Percentiles rank a stretch among this genome's conserved stretches.
Conservation (phyloP, 768 basidiomycete genomes). For the Tylopilus felleus region DNA sequence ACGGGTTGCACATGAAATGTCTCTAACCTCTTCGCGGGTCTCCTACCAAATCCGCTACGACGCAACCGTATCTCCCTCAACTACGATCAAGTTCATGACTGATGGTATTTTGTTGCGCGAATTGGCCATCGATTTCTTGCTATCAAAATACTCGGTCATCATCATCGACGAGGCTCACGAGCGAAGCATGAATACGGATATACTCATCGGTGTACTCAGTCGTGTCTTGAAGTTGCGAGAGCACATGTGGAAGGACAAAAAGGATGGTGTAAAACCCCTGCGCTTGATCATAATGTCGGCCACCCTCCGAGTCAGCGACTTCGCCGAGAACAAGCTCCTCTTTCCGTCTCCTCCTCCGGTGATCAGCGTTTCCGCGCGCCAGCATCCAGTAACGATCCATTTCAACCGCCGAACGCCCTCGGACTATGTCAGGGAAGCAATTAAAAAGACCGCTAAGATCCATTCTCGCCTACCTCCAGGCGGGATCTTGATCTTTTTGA, state of each 20-base stretch:
- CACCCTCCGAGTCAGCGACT: constrained; percentile 90
- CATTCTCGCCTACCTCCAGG: constrained; percentile 90
- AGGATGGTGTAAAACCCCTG: constrained; percentile 76
- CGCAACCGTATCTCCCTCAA: constrained; percentile 83
- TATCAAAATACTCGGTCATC: constrained; percentile 91
- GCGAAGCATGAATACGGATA: constrained; percentile 96
- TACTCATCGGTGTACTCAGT: constrained; percentile 94
- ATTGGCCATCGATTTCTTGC: constrained; percentile 86
- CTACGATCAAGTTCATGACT: constrained; percentile 99
- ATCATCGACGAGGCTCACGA: constrained; percentile 99
- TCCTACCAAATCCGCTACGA: constrained; percentile 99
- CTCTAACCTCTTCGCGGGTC: constrained; percentile 72
- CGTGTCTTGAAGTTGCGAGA: constrained; percentile 88
- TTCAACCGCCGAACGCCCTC: constrained; percentile 83
- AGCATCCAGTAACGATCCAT: constrained; percentile 93
- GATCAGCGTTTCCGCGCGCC: constrained; percentile 84
- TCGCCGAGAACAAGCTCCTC: constrained; percentile 77
- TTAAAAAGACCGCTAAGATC: constrained; percentile 88
- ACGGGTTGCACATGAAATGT: constrained; percentile 92
- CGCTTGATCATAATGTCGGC: constrained; percentile 99
- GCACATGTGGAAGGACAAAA: constrained; percentile 79
- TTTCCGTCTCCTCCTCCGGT: constrained; percentile 88
- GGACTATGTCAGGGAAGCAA: constrained; percentile 88
- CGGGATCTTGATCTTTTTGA: constrained; percentile 90
- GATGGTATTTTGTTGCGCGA: constrained; percentile 96